phyloP scores from a whole-genome alignment of 129 eudicot genomes.

The Flaveria ramosissima region DNA sequence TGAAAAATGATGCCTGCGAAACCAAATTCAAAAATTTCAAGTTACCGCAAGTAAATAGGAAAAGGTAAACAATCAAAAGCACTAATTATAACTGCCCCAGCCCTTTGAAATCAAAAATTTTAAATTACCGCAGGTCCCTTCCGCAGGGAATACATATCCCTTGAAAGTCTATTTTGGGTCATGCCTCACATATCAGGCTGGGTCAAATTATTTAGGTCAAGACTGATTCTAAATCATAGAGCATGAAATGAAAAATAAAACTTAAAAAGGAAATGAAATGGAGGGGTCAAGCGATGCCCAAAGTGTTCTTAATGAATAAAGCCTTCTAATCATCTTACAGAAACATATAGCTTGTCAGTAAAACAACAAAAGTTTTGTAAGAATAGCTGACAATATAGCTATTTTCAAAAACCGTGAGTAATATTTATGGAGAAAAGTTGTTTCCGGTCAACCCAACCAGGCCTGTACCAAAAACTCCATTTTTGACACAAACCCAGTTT shows the following conservation, averaged over 20 bases:
- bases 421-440: neutral
- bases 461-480: neutral
- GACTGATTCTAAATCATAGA: neutral
- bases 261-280: neutral
- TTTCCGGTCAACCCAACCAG: neutral
- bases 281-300: neutral
- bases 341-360: neutral
- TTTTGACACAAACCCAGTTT: neutral
- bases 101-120: neutral
- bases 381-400: neutral
- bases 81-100: neutral
- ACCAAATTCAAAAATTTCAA: neutral
- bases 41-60: neutral
- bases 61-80: neutral
- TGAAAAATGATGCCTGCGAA: constrained; percentile 68
- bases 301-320: neutral
- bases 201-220: neutral
- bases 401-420: neutral
- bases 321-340: neutral
- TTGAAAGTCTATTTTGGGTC: neutral
- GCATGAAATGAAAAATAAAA: neutral
- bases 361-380: neutral
- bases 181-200: neutral
- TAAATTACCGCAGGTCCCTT: neutral
- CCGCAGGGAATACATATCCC: neutral